Conservation (phyloP, 2,329 filamentous ascomycete species). For the Paraphaeosphaeria sporulosa region DNA sequence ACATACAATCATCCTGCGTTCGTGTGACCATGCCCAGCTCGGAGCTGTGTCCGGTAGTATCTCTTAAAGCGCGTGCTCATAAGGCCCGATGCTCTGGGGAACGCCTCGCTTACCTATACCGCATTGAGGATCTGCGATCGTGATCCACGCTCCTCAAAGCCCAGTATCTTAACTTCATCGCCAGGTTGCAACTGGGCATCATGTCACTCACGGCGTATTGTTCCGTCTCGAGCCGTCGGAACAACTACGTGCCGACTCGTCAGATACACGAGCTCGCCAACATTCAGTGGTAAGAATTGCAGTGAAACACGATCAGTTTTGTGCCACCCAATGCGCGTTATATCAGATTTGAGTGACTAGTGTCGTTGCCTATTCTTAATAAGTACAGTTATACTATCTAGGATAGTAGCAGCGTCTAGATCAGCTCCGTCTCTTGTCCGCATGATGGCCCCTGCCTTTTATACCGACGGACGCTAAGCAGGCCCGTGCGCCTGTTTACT, state of each 20-base stretch:
- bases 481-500: neutral
- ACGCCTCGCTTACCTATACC: conserved; percentile 5
- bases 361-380: neutral
- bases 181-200: neutral
- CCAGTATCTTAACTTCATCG: neutral
- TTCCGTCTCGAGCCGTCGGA: neutral
- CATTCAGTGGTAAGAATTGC: neutral
- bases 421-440: neutral
- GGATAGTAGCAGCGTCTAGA: neutral
- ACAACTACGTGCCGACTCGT: neutral
- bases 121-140: conserved; percentile 8
- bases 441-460: neutral
- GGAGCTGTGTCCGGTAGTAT: neutral
- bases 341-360: neutral
- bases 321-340: neutral
- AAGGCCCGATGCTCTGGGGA: conserved; percentile 3
- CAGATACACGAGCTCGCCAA: neutral
- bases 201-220: neutral
- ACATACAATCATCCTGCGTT: neutral
- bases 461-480: neutral
- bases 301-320: neutral
- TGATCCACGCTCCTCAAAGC: neutral
- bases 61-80: too few relatives aligned
- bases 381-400: neutral
- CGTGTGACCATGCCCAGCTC: neutral